phyloP scores from a whole-genome alignment of 192 early-diverging fungal genomes.

The Rhizoclosmatium sp. region DNA sequence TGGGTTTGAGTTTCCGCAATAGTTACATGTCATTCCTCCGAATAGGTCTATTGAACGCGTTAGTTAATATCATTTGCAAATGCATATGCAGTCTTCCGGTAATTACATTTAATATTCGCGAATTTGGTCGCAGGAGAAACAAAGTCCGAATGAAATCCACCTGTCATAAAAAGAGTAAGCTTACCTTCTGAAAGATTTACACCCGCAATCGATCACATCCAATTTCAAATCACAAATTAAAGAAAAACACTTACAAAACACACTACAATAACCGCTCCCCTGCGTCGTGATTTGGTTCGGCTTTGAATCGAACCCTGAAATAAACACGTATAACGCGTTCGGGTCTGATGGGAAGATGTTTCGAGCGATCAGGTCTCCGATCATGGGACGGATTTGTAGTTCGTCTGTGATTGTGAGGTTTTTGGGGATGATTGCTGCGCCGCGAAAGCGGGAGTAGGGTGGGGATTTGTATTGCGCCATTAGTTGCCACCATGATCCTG shows the following conservation, averaged over 20 bases:
- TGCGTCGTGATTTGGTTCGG: conserved; percentile 16
- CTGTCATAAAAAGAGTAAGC: neutral
- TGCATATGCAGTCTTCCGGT: neutral
- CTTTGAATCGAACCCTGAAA: conserved; percentile 30
- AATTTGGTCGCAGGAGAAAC: conserved; percentile 12
- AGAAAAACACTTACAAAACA: conserved; percentile 25
- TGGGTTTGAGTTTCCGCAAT: conserved; percentile 36
- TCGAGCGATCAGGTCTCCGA: conserved; percentile 24
- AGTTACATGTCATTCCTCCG: conserved; percentile 34
- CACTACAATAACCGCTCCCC: conserved; percentile 30
- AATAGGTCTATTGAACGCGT: neutral
- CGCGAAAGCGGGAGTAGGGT: conserved; percentile 27
- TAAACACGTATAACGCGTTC: conserved; percentile 29
- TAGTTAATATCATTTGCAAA: neutral
- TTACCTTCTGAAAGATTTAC: neutral
- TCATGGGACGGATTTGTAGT: conserved; percentile 26
- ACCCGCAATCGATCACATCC: neutral
- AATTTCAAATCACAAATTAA: neutral
- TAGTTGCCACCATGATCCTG: conserved; percentile 33
- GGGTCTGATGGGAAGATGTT: conserved; percentile 27
- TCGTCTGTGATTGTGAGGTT: conserved; percentile 19
- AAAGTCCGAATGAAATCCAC: conserved; percentile 38
- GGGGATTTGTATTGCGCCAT: conserved; percentile 27
- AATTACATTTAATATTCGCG: conserved; percentile 27
- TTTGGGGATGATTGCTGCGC: conserved; percentile 24